Base-by-base conservation (phyloP, 345 rosid species). In the Hibiscus mutabilis region DNA sequence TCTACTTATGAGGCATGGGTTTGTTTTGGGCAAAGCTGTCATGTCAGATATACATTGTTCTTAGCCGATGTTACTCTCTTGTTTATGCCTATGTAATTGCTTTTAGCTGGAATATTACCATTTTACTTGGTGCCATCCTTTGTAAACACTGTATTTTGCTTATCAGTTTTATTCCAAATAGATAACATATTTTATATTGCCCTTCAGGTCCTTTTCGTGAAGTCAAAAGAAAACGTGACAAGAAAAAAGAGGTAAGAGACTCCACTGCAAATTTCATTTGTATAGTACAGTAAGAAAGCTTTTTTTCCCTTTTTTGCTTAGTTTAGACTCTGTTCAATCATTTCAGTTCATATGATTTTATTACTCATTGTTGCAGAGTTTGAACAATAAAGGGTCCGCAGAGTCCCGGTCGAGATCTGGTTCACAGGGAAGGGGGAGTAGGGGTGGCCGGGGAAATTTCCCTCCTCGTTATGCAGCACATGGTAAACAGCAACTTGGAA, bases 201-300 rank as follows among this genome's bases (percentile, higher is more conserved):
- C 81, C 66, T 64, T 71, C 92, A 93, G 98, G 85, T 84, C 73
- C 97, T 63, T 93, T 93, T 79, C 94, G 77, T 65, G 97, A 88
- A 86, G 98, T 93, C 60, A 93, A 81, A 78, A 87, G 92, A 53
- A 93, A 83, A 75, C 94, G 96, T 11, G 97, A 88, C 72, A 84
- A 79, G 80, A 89, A 75, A 68, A 93, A 91, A 81, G 97, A 91
- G 89, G 98, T 91, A 82, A 29, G 72, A 60, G 3, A 65, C 69
- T 61, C 75, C 16, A 46, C 69, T 66, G 56, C 55, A 66, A 15
- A 46, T 7, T 24, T 25, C 29, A 49, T 2, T 3, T 14, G 56
- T 46, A 15, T 46, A 42, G 46, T 40, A 9, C 44, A 40, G 44
- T 42, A 42, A 42, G 46, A 42, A 42, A 10, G 46, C 0, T 37